These are phyloP conservation scores for Turnera subulata DNA, from an alignment of 345 rosid genomes.

Conservation along the genomic window DNA sequence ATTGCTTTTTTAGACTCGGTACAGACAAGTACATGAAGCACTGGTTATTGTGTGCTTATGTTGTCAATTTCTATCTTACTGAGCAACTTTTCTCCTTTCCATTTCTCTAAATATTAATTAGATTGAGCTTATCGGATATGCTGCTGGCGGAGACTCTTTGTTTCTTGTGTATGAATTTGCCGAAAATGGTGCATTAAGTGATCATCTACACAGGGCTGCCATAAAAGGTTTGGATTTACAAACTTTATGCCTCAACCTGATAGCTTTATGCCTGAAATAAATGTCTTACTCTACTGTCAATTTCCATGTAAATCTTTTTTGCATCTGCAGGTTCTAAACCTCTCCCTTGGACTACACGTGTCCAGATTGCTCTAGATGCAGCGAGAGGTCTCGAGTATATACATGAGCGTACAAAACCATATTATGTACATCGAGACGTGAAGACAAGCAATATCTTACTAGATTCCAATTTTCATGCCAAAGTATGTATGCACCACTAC, in stretches of 20 bases:
- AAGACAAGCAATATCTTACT: conserved; percentile 38
- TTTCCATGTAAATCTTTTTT: too few relatives aligned
- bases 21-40: not conserved
- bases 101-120: conserved; percentile 4
- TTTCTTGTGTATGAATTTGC: conserved; percentile 39
- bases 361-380: conserved; percentile 35
- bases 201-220: conserved; percentile 25
- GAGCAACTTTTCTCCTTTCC: not conserved
- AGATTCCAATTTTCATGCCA: conserved; percentile 31
- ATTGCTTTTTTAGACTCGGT: too few relatives aligned
- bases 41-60: not conserved
- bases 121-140: conserved; percentile 36
- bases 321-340: conserved; percentile 26
- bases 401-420: conserved; percentile 31
- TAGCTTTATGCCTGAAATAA: too few relatives aligned
- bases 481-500: too few relatives aligned
- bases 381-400: conserved; percentile 42
- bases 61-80: not conserved
- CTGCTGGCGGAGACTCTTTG: conserved; percentile 32
- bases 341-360: conserved; percentile 23
- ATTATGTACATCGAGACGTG: conserved; percentile 33
- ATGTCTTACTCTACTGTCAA: too few relatives aligned
- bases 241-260: not conserved
- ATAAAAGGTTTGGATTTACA: conserved; percentile 14
- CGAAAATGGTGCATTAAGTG: conserved; percentile 33